Conservation (phyloP, 1,284 basidiomycete species). For the Ganoderma multipileum region DNA sequence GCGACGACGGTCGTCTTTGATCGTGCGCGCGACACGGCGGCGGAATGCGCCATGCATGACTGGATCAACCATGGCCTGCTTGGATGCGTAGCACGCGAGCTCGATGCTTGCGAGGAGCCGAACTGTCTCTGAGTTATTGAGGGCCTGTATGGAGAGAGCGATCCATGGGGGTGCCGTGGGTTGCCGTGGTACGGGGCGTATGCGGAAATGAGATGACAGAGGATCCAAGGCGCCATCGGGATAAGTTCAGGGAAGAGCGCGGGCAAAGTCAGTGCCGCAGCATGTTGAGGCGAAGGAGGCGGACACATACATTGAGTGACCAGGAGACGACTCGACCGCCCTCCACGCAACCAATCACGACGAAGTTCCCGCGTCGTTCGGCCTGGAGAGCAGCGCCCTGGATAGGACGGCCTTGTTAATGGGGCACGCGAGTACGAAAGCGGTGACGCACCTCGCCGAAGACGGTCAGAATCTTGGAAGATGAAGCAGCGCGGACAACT, state of each 20-base stretch:
- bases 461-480: constrained; percentile 69
- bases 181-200: not conserved
- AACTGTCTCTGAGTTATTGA: constrained; percentile 81
- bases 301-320: constrained; percentile 72
- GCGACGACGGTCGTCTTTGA: constrained; percentile 80
- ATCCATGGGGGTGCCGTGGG: not conserved
- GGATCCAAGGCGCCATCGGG: not conserved
- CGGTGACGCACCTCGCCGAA: constrained; percentile 68
- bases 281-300: not conserved
- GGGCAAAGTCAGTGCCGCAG: constrained; percentile 21
- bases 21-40: constrained; percentile 74
- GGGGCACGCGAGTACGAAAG: constrained; percentile 27
- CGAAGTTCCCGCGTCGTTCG: constrained; percentile 84
- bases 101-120: constrained; percentile 81
- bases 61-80: constrained; percentile 68
- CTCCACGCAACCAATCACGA: constrained; percentile 79
- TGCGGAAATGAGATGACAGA: constrained; percentile 11
- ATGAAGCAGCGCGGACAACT: constrained; percentile 73
- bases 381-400: constrained; percentile 78
- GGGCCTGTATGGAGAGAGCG: constrained; percentile 52
- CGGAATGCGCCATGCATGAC: constrained; percentile 65
- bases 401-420: constrained; percentile 16
- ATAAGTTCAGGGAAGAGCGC: constrained; percentile 12
- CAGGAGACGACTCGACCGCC: constrained; percentile 77
- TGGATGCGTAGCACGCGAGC: constrained; percentile 78